Base-by-base conservation (phyloP, 495 filamentous ascomycete genomes). In the Xylaria acuta region DNA sequence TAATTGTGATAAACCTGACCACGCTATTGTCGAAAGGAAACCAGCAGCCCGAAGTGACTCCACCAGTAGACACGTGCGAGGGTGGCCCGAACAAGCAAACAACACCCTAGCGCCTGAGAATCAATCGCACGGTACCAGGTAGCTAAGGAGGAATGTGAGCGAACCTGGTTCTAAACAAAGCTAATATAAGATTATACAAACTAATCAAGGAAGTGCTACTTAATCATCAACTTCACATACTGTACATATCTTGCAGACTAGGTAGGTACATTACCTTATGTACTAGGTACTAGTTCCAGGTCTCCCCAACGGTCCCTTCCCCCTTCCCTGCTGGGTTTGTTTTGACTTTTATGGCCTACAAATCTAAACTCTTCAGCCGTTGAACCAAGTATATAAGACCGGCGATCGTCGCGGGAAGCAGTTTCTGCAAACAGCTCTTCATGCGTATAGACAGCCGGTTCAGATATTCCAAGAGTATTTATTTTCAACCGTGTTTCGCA, bases 41-140 rank as follows among this genome's bases (percentile, higher is more conserved):
- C 32, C 34, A 18, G 58, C 58, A 36, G 14, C 14, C 27, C 53
- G 53, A 56, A 56, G 53, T 12, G 58, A 60, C 58, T 14, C 58
- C 58, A 60, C 58, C 58, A 60, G 4, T 22, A 20, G 20, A 60
- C 34, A 60, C 34, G 58, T 60, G 58, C 20, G 11, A 18, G 11
- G 30, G 27, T 30, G 30, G 25, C 5, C 53, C 16, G 5, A 30
- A 32, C 18, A 18, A 3, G 6, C 38, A 11, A 11, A 40, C 38
- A 40, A 12, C n/a, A 51, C 20, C 7, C 7, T 56, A 18, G 53
- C 27, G 14, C 27, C 27, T n/a, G 5, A 49, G 16, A 49, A n/a
- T 49, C 53, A 60, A 60, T 60, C 58, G 20, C 38, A 60, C 58
- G 58, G 38, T 60, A 38, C 58, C 38, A n/a, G 58, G 30, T 60